These are phyloP conservation scores for Rhizopus sp. DNA, from an alignment of 371 early-diverging fungal species.

Conservation along the genomic window DNA sequence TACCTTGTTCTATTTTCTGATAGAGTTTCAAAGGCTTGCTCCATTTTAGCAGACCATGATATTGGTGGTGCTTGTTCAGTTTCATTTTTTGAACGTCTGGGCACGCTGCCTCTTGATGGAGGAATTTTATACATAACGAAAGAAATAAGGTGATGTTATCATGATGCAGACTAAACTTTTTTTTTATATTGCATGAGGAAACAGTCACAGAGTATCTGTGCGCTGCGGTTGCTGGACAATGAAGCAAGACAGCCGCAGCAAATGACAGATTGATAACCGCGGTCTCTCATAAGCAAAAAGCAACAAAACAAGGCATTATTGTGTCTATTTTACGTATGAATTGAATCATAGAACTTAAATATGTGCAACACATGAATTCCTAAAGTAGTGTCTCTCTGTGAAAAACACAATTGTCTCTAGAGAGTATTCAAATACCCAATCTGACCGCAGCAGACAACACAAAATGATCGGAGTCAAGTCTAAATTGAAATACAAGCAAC, in stretches of 20 bases:
- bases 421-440: too few species aligned
- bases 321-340: too few species aligned
- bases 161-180: background rate
- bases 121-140: conserved; percentile 4
- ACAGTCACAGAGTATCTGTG: background rate
- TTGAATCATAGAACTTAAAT: too few species aligned
- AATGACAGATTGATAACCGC: background rate
- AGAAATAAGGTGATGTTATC: background rate
- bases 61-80: background rate
- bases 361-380: too few species aligned
- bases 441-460: too few species aligned
- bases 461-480: too few species aligned
- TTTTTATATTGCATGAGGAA: background rate
- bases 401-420: too few species aligned
- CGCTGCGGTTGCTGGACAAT: background rate
- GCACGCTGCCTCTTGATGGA: background rate
- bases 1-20: conserved; percentile 40
- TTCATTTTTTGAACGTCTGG: background rate
- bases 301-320: too few species aligned
- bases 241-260: background rate
- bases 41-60: conserved; percentile 33
- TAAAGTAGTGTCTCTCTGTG: too few species aligned
- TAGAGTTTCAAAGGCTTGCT: conserved; percentile 42
- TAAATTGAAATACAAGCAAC: too few species aligned
- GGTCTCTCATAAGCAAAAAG: too few species aligned